Percentiles rank a stretch among this genome's conserved stretches.
Evolutionary conservation across 2,329 filamentous ascomycete species (phyloP).

Genomic region (Diaporthe sp.): DNA sequence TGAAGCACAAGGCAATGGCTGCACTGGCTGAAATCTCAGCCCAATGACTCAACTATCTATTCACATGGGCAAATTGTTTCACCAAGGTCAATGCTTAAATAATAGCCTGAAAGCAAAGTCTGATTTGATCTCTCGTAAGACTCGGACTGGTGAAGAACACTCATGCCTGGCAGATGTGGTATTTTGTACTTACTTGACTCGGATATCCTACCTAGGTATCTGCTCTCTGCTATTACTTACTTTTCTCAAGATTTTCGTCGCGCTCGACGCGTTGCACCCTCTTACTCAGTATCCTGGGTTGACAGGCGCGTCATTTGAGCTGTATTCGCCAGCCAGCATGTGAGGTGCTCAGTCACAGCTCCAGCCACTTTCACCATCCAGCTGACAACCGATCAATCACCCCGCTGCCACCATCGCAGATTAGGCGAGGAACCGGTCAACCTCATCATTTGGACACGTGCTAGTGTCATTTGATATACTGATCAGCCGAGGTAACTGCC

Average conservation of each 20-base stretch:
- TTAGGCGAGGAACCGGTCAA: too few species aligned
- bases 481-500: too few species aligned
- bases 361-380: too few species aligned
- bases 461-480: too few species aligned
- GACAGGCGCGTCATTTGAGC: neutral
- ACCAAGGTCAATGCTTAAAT: neutral
- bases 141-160: neutral
- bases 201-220: too few species aligned
- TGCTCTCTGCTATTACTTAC: neutral
- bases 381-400: too few species aligned
- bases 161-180: neutral
- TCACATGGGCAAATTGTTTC: neutral
- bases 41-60: neutral
- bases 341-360: too few species aligned
- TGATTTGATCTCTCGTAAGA: neutral
- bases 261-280: neutral
- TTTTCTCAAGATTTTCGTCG: neutral
- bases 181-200: neutral
- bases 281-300: neutral
- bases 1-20: neutral
- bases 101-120: neutral
- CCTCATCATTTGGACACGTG: too few species aligned
- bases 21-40: neutral
- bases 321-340: neutral
- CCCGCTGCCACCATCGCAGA: too few species aligned